Base-by-base conservation (phyloP, 1,139 yeast species). In the Wickerhamomyces sp. region DNA sequence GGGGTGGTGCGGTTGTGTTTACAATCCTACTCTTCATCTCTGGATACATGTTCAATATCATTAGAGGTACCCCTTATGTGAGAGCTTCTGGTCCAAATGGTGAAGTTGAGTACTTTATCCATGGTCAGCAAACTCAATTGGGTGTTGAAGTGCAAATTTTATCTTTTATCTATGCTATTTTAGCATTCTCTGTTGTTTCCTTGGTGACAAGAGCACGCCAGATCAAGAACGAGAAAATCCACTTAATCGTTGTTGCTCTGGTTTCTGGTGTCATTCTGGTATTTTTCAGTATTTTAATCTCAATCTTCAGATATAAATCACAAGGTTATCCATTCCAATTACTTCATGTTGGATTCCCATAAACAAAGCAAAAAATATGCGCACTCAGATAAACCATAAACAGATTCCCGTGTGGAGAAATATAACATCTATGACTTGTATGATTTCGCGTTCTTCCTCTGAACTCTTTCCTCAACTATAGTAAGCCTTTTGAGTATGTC, bases 1-100 rank as follows among this genome's bases (percentile, higher is more conserved):
- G 96, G 96, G 81, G 83, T 36, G 74, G 77, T 5, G 41, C 72
- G 14, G 70, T 86, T 4, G 66, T 86, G 18, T 67, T 84, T 33
- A 55, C 76, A 13, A 73, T 87, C 21, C 68, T 90, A 46, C 65
- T 89, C 53, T 86, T 90, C 68, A 81, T 78, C 38, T 72, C 94
- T 12, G 98, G 98, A 14, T 86, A 89, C 64, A 92, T 92, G 98
- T 92, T 79, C 73, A 89, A 88, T 60, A 77, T 78, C 52, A 92
- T 92, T 48, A 78, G 97, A 59, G 75, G 75, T 32, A 73, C 81
- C 8, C 95, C 88, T 16, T 84, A 80, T 55, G 70, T 83, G 28
- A 80, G 78, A 44, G 44, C 74, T 73, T 6, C 34, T 35, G 72
- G 70, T 39, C 69, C 68, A 8, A 65, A 74, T 36, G 92, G 90